Percentiles rank a stretch among this genome's conserved stretches.
phyloP scores from a whole-genome alignment of 306 rosid species.

The Mucuna pruriens region DNA sequence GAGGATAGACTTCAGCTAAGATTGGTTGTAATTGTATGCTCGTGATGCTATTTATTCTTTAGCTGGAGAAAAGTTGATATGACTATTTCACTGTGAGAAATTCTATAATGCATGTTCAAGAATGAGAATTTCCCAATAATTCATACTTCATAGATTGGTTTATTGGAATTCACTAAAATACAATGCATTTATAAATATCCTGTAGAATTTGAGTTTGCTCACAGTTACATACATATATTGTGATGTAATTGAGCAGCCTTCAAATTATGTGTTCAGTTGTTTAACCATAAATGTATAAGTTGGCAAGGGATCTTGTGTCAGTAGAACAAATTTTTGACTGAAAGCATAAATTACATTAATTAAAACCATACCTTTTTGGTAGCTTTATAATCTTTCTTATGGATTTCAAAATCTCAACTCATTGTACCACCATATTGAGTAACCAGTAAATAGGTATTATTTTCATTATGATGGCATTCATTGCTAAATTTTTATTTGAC shows the following conservation, averaged over 20 bases:
- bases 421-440: neutral
- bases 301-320: neutral
- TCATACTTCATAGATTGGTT: constrained; percentile 14
- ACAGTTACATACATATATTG: neutral
- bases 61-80: constrained; percentile 19
- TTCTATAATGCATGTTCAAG: constrained; percentile 13
- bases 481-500: constrained; percentile 24
- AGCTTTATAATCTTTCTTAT: neutral
- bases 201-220: constrained; percentile 20
- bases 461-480: constrained; percentile 29
- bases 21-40: constrained; percentile 22
- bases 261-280: neutral
- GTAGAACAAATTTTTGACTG: constrained; percentile 6
- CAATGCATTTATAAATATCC: neutral
- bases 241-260: constrained; percentile 4
- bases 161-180: constrained; percentile 29
- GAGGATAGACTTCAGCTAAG: constrained; percentile 21
- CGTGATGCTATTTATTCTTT: constrained; percentile 33
- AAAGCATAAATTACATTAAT: constrained; percentile 16
- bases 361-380: neutral
- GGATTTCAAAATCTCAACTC: constrained; percentile 2
- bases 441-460: neutral
- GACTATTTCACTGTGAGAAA: constrained; percentile 31
- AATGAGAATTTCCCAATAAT: constrained; percentile 18
- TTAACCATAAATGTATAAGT: neutral